phyloP scores from a whole-genome alignment of 23 red algal genomes.

The Rhodosorus marinus region DNA sequence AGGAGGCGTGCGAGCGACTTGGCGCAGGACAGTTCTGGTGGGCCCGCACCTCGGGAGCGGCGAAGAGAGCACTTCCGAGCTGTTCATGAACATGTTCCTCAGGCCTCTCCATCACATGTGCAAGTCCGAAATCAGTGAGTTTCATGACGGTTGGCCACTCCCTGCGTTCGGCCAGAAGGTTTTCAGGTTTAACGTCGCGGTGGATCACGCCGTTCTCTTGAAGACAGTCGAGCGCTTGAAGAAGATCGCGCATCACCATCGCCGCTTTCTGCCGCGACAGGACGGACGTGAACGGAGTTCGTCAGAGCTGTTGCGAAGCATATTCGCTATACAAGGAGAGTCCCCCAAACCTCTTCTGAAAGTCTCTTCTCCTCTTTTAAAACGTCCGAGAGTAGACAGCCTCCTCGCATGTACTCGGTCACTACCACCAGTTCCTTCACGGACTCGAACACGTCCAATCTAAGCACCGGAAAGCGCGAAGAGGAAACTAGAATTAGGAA shows the following conservation, averaged over 20 bases:
- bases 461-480: no score
- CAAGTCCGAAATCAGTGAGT: slow-evolving; percentile 88
- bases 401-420: slow-evolving; percentile 69
- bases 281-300: no score
- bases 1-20: no score
- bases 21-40: no score
- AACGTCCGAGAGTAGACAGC: slow-evolving; percentile 48
- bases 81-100: slow-evolving; percentile 36
- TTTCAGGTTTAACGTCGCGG: slow-evolving; percentile 77
- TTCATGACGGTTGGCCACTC: slow-evolving; percentile 56
- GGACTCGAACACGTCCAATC: slow-evolving; percentile 62
- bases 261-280: slow-evolving; percentile 60
- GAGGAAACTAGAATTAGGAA: no score
- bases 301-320: no score
- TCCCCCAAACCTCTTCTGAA: slow-evolving; percentile 51
- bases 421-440: slow-evolving; percentile 66
- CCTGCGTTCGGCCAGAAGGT: slow-evolving; percentile 40
- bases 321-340: no score
- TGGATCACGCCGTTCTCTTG: slow-evolving; percentile 64
- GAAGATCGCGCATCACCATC: slow-evolving; percentile 40
- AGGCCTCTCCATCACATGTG: slow-evolving; percentile 65
- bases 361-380: slow-evolving; percentile 35
- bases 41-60: slow-evolving; percentile 89
- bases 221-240: slow-evolving; percentile 44
- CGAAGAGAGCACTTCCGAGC: slow-evolving; percentile 70